Evolutionary conservation across 2,329 filamentous ascomycete species (phyloP).

Genomic region (Cercospora janseana): DNA sequence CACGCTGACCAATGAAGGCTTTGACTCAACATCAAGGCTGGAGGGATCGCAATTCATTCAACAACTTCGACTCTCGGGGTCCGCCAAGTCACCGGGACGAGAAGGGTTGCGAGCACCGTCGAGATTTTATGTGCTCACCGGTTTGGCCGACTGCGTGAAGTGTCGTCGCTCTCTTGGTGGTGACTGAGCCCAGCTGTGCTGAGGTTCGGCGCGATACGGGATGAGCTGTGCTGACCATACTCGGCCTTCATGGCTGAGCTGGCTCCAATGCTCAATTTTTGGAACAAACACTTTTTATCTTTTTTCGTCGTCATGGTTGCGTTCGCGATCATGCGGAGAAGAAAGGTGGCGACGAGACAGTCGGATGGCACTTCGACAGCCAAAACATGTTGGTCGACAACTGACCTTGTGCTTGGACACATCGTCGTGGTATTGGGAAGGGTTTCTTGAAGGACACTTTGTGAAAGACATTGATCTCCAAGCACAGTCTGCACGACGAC

Average conservation of each 20-base stretch:
- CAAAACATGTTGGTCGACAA: too few relatives aligned
- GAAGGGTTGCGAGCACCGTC: constrained; percentile 1
- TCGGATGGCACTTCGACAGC: too few relatives aligned
- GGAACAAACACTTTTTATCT: constrained; percentile 1
- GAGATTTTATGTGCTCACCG: not conserved
- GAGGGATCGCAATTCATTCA: not conserved
- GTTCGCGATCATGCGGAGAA: not conserved
- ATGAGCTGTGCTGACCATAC: not conserved
- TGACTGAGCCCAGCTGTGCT: not conserved
- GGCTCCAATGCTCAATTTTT: constrained; percentile 1
- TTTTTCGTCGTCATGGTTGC: constrained; percentile 1
- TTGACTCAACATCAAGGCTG: not conserved
- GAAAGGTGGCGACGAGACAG: not conserved
- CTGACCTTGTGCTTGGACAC: too few relatives aligned
- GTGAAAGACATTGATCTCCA: too few relatives aligned
- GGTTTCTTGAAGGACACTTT: too few relatives aligned
- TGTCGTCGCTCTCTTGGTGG: constrained; percentile 1
- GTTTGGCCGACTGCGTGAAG: constrained; percentile 1
- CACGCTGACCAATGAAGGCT: constrained; percentile 1
- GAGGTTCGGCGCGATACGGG: constrained; percentile 2
- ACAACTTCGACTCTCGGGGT: not conserved
- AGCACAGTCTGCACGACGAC: too few relatives aligned
- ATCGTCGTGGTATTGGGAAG: too few relatives aligned
- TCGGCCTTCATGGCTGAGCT: not conserved
- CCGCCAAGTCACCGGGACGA: not conserved